These are phyloP conservation scores for Athelia sp. DNA, from an alignment of 1,284 basidiomycete genomes.

Conservation along the genomic window DNA sequence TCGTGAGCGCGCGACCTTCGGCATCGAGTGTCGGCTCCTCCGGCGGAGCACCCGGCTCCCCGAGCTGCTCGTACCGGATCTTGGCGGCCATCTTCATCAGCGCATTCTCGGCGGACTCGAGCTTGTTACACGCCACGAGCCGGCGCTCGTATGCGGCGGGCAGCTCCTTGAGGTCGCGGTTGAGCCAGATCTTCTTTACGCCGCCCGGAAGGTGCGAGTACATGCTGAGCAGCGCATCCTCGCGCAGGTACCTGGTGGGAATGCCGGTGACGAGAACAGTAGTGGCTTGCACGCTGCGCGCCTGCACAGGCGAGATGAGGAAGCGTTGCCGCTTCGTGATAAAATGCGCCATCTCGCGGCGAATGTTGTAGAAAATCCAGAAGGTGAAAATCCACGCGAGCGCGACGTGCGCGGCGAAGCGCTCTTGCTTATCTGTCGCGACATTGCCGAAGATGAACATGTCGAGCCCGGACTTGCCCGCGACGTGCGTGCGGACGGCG, in stretches of 20 bases:
- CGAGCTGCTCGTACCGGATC: conserved; percentile 39
- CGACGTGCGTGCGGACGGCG: conserved; percentile 46
- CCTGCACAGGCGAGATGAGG: conserved; percentile 71
- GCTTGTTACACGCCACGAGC: conserved; percentile 65
- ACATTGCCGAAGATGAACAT: conserved; percentile 84
- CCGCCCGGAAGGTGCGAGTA: conserved; percentile 80
- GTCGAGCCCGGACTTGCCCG: conserved; percentile 59
- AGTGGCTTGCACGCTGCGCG: conserved; percentile 66
- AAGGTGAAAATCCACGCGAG: conserved; percentile 71
- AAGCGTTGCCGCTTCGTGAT: conserved; percentile 80
- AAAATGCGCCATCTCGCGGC: conserved; percentile 77
- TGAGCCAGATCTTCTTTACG: conserved; percentile 89
- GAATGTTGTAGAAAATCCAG: conserved; percentile 84
- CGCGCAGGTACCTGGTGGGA: conserved; percentile 68
- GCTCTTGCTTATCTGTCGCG: conserved; percentile 35
- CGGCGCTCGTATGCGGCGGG: conserved; percentile 82
- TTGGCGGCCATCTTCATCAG: conserved; percentile 76
- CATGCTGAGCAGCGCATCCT: conserved; percentile 60
- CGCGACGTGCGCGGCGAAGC: conserved; percentile 77
- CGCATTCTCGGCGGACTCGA: conserved; percentile 84
- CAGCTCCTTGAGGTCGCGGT: conserved; percentile 80
- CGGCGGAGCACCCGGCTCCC: conserved; percentile 11
- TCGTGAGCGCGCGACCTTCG: not conserved
- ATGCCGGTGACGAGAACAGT: conserved; percentile 92
- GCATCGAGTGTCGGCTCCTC: conserved; percentile 80